These are phyloP conservation scores for Zymoseptoria ardabiliae DNA, from an alignment of 2,329 filamentous ascomycete species.

Conservation along the genomic window DNA sequence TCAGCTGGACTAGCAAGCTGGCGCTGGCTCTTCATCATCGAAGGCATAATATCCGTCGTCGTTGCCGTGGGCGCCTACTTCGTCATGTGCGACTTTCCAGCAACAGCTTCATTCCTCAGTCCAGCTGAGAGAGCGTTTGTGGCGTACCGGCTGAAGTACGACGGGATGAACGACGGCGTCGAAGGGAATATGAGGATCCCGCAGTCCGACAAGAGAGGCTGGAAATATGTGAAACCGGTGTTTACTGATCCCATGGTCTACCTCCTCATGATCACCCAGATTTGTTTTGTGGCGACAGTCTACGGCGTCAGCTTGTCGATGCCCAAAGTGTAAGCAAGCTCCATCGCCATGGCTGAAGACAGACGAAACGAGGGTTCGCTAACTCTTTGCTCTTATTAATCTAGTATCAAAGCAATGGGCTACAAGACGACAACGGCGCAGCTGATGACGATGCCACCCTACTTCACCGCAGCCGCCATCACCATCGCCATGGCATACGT, in stretches of 20 bases:
- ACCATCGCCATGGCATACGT: neutral
- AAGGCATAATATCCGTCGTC: conserved; percentile 36
- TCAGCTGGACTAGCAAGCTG: conserved; percentile 3
- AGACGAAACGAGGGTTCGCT: neutral
- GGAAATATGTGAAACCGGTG: conserved; percentile 39
- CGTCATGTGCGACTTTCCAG: conserved; percentile 44
- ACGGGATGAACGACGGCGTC: conserved; percentile 8
- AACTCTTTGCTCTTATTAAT: neutral
- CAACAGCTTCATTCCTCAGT: conserved; percentile 43
- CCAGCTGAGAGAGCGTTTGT: conserved; percentile 14
- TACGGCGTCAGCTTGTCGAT: conserved; percentile 36
- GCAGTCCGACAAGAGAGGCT: conserved; percentile 19
- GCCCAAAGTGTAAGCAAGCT: conserved; percentile 1
- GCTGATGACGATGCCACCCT: conserved; percentile 40
- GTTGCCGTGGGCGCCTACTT: conserved; percentile 48
- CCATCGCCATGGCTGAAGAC: no score
- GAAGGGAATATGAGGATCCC: conserved; percentile 3
- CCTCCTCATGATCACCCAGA: neutral
- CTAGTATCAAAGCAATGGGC: conserved; percentile 27
- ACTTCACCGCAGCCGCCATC: conserved; percentile 24
- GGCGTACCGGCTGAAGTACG: conserved; percentile 15
- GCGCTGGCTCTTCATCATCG: conserved; percentile 52
- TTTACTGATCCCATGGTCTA: conserved; percentile 19
- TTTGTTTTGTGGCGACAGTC: conserved; percentile 33
- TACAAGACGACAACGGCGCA: conserved; percentile 38